phyloP scores from a whole-genome alignment of 805 yeast genomes.

The Candida sanyiensis region DNA sequence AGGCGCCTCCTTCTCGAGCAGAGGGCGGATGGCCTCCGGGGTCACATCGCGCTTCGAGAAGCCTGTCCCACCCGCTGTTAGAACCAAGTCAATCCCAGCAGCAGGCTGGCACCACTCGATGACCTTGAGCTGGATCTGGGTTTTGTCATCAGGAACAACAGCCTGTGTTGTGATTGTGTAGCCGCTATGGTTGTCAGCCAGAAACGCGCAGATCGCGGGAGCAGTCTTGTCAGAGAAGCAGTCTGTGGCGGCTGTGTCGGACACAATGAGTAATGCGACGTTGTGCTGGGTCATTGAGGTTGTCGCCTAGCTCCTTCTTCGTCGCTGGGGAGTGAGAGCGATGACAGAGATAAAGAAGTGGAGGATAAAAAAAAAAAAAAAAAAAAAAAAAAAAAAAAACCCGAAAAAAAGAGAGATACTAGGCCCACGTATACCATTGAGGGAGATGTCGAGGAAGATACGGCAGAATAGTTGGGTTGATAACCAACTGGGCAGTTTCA shows the following conservation, averaged over 20 bases:
- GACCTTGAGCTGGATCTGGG: conserved; percentile 18
- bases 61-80: conserved; percentile 54
- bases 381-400: too few species aligned
- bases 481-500: too few species aligned
- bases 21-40: conserved; percentile 43
- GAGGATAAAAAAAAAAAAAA: too few species aligned
- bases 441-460: too few species aligned
- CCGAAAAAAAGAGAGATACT: too few species aligned
- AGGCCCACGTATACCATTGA: too few species aligned
- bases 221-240: conserved; percentile 5
- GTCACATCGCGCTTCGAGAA: conserved; percentile 40
- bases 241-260: conserved; percentile 4
- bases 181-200: conserved; percentile 4
- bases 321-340: too few species aligned
- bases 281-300: conserved; percentile 4
- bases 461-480: too few species aligned
- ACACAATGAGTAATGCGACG: conserved; percentile 8
- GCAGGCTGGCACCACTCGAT: conserved; percentile 24
- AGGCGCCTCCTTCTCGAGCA: conserved; percentile 40
- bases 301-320: too few species aligned
- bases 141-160: conserved; percentile 35
- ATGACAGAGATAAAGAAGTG: too few species aligned
- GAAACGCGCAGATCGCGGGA: conserved; percentile 2
- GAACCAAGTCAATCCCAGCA: conserved; percentile 23
- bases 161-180: conserved; percentile 12